phyloP scores from a whole-genome alignment of 2,329 filamentous ascomycete species.

The Tolypocladium album region DNA sequence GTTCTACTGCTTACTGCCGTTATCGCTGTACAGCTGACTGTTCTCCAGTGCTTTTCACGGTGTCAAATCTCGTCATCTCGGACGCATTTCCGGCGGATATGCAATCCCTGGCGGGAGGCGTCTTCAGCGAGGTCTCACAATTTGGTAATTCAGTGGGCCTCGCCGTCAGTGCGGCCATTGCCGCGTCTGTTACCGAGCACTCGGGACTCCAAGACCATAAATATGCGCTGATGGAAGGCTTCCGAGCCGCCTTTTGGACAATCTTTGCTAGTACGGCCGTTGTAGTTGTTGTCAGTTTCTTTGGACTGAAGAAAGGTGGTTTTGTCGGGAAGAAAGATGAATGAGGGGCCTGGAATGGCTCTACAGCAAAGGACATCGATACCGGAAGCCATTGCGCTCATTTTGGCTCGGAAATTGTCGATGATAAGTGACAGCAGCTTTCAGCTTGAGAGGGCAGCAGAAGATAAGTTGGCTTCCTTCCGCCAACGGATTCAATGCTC shows the following conservation, averaged over 20 bases:
- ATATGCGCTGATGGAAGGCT: slow-evolving; percentile 36
- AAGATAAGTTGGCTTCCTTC: too few relatives aligned
- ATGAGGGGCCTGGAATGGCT: neutral
- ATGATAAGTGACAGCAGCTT: too few relatives aligned
- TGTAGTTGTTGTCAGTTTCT: slow-evolving; percentile 18
- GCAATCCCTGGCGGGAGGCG: slow-evolving; percentile 47
- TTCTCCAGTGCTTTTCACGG: slow-evolving; percentile 37
- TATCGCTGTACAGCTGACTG: neutral
- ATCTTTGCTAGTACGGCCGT: slow-evolving; percentile 31
- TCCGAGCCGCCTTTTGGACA: slow-evolving; percentile 41
- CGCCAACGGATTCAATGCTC: too few relatives aligned
- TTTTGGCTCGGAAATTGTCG: too few relatives aligned
- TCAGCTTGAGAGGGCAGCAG: too few relatives aligned
- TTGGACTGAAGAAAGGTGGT: slow-evolving; percentile 34
- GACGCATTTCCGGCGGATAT: slow-evolving; percentile 41
- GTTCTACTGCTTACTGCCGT: neutral
- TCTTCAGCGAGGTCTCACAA: slow-evolving; percentile 48
- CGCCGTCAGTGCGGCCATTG: slow-evolving; percentile 37
- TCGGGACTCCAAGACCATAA: slow-evolving; percentile 11
- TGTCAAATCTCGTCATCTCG: slow-evolving; percentile 42
- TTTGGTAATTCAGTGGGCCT: slow-evolving; percentile 45
- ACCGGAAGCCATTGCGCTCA: too few relatives aligned
- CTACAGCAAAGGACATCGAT: neutral
- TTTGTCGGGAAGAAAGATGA: slow-evolving; percentile 34
- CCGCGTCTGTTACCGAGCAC: slow-evolving; percentile 30